Conservation (phyloP, 2,329 filamentous ascomycete genomes). For the Ophiostoma ulmi region DNA sequence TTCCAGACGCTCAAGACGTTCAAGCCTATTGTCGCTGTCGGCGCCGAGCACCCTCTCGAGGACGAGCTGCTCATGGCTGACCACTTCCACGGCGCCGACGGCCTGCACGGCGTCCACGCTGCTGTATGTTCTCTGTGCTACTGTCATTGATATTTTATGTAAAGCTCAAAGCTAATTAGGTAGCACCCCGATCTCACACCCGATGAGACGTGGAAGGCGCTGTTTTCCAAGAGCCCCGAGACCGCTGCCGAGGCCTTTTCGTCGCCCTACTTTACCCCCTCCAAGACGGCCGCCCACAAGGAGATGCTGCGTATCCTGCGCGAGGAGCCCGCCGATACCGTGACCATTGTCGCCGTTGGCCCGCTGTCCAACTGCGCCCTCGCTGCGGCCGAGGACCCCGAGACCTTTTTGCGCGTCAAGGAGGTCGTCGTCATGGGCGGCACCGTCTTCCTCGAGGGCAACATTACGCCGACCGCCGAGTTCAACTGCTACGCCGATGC, state of each 20-base stretch:
- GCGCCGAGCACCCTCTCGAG: conserved; percentile 77
- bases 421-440: conserved; percentile 96
- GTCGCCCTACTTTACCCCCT: conserved; percentile 66
- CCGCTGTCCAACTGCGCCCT: conserved; percentile 91
- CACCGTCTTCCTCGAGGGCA: conserved; percentile 71
- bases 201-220: conserved; percentile 64
- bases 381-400: conserved; percentile 81
- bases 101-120: conserved; percentile 69
- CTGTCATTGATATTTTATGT: no score
- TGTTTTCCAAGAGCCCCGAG: conserved; percentile 49
- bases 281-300: conserved; percentile 66
- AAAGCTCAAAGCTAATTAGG: no score
- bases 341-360: conserved; percentile 86
- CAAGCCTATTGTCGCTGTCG: conserved; percentile 82
- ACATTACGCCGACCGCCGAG: conserved; percentile 79
- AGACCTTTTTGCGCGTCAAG: conserved; percentile 81
- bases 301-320: conserved; percentile 84
- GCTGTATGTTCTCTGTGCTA: conserved; percentile 27
- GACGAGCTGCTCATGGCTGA: conserved; percentile 76
- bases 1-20: conserved; percentile 66
- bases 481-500: conserved; percentile 95
- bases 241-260: conserved; percentile 37
- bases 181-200: conserved; percentile 67
- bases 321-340: conserved; percentile 74
- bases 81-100: conserved; percentile 80